phyloP scores from a whole-genome alignment of 768 basidiomycete genomes.

The Cystofilobasidium macerans region DNA sequence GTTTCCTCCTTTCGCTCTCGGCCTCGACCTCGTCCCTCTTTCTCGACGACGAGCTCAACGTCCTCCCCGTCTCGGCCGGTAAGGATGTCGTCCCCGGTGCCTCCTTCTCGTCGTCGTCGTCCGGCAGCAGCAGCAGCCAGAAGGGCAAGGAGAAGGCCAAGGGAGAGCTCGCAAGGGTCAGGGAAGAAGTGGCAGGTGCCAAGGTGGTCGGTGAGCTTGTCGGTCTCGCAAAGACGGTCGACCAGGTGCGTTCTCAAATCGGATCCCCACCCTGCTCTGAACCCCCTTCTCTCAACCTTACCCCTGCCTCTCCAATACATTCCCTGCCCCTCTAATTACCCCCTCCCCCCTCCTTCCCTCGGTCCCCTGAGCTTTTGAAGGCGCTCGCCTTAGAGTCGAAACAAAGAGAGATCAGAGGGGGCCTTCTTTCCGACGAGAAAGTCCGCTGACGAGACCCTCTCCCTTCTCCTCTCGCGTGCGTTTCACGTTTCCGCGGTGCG shows the following conservation, averaged over 20 bases:
- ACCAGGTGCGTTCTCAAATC: slow-evolving; percentile 50
- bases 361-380: too few species aligned
- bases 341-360: too few species aligned
- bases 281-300: background rate
- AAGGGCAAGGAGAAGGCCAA: slow-evolving; percentile 43
- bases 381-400: too few species aligned
- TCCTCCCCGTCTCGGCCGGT: slow-evolving; percentile 85
- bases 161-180: slow-evolving; percentile 55
- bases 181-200: slow-evolving; percentile 53
- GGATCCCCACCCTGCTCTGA: background rate
- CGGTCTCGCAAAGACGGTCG: slow-evolving; percentile 78
- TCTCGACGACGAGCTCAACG: slow-evolving; percentile 94
- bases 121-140: too few species aligned
- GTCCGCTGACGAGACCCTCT: background rate
- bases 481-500: too few species aligned
- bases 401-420: too few species aligned
- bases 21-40: slow-evolving; percentile 86
- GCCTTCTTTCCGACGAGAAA: too few species aligned
- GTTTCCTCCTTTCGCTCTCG: slow-evolving; percentile 93
- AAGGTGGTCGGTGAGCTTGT: slow-evolving; percentile 81
- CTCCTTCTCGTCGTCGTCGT: too few species aligned
- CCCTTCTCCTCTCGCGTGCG: background rate
- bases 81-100: slow-evolving; percentile 74
- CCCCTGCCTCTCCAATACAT: too few species aligned
- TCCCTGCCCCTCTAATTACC: background rate